Base-by-base conservation (phyloP, 495 filamentous ascomycete genomes). In the Penicillium turbatum region DNA sequence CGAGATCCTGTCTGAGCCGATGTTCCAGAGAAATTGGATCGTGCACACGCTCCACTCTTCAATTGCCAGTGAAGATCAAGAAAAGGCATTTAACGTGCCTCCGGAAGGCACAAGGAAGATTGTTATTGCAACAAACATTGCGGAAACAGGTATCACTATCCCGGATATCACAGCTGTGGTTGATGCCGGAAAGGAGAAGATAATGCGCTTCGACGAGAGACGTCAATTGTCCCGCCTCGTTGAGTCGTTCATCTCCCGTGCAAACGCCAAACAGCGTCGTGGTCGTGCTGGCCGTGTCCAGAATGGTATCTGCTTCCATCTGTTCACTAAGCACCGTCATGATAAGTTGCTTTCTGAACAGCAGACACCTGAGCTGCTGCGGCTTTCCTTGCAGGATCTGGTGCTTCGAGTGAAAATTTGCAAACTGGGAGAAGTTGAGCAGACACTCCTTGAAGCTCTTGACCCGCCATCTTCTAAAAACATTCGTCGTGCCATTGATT, bases 401-500 rank as follows among this genome's bases (percentile, higher is more conserved):
- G 89, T 92, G 8, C 85, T 98, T 56, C 85, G 93, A n/a, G 90
- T 97, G 56, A 98, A 98, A 72, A 93, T 95, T 32, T 98, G 91
- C 72, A 93, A 92, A 61, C 79, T 98, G 44, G 93, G 93, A 3
- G 84, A 86, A 42, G 92, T 97, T 45, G 92, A 96, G 61, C 80
- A 90, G 55, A 95, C 90, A 0, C 77, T 98, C 5, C 79, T 86
- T n/a, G 82, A 93, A 67, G 93, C 93, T 7, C 73, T 97, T 16
- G 93, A 98, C 65, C 87, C 92, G 0, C 93, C 93, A 0, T 89
- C 85, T 2, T 78, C 87, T 0, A 95, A 89, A 69, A 98, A 97
- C 56, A 92, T 97, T 40, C 87, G 86, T 26, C 81, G 92, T 19
- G 92, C 93, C 2, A 87, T 97, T 51, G 92, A 97, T 64, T 87